A percentile compares a stretch with the other conserved stretches of the same genome.
These are phyloP conservation scores for Termitomyces eurrhizus DNA, from an alignment of 768 basidiomycete species.

Conservation along the genomic window DNA sequence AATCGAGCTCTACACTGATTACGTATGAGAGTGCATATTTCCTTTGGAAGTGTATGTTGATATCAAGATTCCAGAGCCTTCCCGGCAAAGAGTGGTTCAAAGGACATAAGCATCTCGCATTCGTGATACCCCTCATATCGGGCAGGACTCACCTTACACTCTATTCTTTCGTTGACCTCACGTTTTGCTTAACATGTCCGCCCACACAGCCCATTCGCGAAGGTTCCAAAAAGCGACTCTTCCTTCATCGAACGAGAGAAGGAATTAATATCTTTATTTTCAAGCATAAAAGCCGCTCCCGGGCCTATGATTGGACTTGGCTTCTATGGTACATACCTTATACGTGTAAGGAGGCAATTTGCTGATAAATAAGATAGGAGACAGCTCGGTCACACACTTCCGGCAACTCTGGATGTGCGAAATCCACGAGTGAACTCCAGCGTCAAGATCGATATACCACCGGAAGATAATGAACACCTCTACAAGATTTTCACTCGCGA, in stretches of 20 bases:
- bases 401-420: slow-evolving; percentile 62
- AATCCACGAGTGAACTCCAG: slow-evolving; percentile 65
- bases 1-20: slow-evolving; percentile 82
- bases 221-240: slow-evolving; percentile 38
- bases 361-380: slow-evolving; percentile 42
- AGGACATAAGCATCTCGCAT: slow-evolving; percentile 76
- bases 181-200: slow-evolving; percentile 72
- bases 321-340: slow-evolving; percentile 56
- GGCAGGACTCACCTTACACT: slow-evolving; percentile 69
- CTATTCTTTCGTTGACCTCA: slow-evolving; percentile 83
- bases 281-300: slow-evolving; percentile 71
- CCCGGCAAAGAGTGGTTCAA: slow-evolving; percentile 65
- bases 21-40: slow-evolving; percentile 45
- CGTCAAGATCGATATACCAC: slow-evolving; percentile 68
- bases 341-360: neutral
- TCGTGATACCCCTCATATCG: slow-evolving; percentile 67
- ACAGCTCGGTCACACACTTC: slow-evolving; percentile 68
- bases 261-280: slow-evolving; percentile 88
- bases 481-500: slow-evolving; percentile 53
- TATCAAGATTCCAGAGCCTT: slow-evolving; percentile 37
- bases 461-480: slow-evolving; percentile 33
- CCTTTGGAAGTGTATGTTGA: slow-evolving; percentile 7
- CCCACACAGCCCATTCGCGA: slow-evolving; percentile 42
- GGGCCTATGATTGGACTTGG: slow-evolving; percentile 91
- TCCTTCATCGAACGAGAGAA: slow-evolving; percentile 47